Evolutionary conservation across 805 yeast species (phyloP).

Genomic region (Lipomyces kockii): DNA sequence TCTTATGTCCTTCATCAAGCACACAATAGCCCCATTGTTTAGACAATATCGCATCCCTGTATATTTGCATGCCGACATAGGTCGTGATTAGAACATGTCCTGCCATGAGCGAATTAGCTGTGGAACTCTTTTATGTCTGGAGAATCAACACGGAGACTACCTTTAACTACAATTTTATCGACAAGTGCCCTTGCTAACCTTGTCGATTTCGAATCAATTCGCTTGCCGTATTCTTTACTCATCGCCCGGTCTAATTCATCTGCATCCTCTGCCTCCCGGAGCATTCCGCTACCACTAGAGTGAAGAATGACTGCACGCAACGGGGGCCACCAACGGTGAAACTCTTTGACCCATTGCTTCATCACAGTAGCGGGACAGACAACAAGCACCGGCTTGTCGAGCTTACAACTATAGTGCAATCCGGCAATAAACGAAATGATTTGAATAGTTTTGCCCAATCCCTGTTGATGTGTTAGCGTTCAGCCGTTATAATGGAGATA

Average conservation of each 20-base stretch:
- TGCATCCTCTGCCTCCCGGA: constrained; percentile 40
- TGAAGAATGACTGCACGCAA: constrained; percentile 83
- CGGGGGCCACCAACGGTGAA: constrained; percentile 98
- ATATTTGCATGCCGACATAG: constrained; percentile 80
- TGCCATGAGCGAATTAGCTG: constrained; percentile 28
- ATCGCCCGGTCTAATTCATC: constrained; percentile 42
- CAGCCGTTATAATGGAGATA: neutral
- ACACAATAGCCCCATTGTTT: constrained; percentile 87
- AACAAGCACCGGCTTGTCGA: constrained; percentile 77
- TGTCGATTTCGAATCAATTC: constrained; percentile 41
- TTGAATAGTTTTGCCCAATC: constrained; percentile 93
- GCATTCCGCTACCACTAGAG: constrained; percentile 90
- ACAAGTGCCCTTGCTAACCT: constrained; percentile 38
- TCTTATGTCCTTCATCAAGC: constrained; percentile 95
- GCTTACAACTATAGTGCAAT: constrained; percentile 75
- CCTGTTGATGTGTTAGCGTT: constrained; percentile 44
- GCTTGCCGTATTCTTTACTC: constrained; percentile 48
- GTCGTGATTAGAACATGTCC: constrained; percentile 93
- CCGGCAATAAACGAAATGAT: constrained; percentile 90
- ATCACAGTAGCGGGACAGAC: constrained; percentile 97
- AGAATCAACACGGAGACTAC: neutral
- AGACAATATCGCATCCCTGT: constrained; percentile 65
- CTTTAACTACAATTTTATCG: constrained; percentile 28
- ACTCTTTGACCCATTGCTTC: constrained; percentile 96
- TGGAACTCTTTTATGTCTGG: neutral